These are phyloP conservation scores for Fraxinus pennsylvanica DNA, from an alignment of 257 asterid genomes.

Conservation along the genomic window DNA sequence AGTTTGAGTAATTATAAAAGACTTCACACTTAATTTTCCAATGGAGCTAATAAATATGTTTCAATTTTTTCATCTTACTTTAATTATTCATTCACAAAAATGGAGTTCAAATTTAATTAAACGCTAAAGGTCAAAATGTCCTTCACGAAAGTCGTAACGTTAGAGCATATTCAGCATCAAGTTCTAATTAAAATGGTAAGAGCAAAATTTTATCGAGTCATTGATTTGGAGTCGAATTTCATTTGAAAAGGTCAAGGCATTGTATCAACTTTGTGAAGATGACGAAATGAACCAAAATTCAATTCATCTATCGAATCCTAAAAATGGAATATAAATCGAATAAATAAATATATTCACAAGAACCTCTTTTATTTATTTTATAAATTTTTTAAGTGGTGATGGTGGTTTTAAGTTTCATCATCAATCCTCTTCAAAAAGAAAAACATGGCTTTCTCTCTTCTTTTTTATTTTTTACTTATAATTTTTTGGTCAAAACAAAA, in stretches of 20 bases:
- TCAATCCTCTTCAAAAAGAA: neutral
- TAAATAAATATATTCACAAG: neutral
- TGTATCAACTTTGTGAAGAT: neutral
- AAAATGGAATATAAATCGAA: neutral
- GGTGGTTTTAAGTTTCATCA: neutral
- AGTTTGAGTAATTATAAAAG: neutral
- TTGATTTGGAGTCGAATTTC: neutral
- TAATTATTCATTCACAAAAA: neutral
- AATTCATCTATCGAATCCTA: too few species aligned
- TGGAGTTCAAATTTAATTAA: neutral
- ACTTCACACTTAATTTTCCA: neutral
- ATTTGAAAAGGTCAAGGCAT: neutral
- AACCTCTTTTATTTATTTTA: neutral
- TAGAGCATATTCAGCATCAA: neutral
- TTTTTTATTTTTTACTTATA: too few species aligned
- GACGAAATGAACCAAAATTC: neutral
- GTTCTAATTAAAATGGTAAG: neutral
- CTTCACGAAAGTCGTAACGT: neutral
- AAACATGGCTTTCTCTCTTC: neutral
- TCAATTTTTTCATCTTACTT: neutral
- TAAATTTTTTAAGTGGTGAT: neutral
- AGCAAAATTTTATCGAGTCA: too few species aligned
- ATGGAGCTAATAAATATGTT: neutral
- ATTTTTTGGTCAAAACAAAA: neutral
- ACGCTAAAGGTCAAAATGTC: neutral